These are phyloP conservation scores for Cantharellus cinnabarinus DNA, from an alignment of 768 basidiomycete species.

Conservation along the genomic window DNA sequence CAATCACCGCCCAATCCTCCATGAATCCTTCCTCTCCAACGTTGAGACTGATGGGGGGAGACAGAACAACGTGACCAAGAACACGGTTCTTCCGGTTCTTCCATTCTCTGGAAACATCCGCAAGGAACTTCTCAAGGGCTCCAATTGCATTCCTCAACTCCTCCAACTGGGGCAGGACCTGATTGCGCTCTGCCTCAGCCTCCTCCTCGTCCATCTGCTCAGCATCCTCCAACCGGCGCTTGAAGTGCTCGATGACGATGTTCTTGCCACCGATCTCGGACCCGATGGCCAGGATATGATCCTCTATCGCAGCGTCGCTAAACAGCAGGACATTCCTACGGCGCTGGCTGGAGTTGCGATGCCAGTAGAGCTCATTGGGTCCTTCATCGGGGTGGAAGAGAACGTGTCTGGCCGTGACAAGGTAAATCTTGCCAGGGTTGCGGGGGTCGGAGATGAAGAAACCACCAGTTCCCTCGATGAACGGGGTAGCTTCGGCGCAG, in stretches of 20 bases:
- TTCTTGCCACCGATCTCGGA: conserved; percentile 3
- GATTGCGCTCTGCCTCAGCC: conserved; percentile 5
- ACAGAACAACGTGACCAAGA: conserved; percentile 2
- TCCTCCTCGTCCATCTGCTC: background rate
- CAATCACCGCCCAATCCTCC: conserved; percentile 6
- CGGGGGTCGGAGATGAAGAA: conserved; percentile 6
- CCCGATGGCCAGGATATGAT: conserved; percentile 5
- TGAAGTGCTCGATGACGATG: background rate
- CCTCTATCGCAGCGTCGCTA: conserved; percentile 5
- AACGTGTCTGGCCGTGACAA: conserved; percentile 7
- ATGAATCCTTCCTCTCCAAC: conserved; percentile 4
- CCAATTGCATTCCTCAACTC: conserved; percentile 8
- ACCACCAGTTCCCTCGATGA: conserved; percentile 7
- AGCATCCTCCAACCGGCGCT: conserved; percentile 3
- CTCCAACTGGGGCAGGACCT: conserved; percentile 3
- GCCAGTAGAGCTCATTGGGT: conserved; percentile 3
- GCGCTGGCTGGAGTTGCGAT: conserved; percentile 2
- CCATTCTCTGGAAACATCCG: conserved; percentile 1
- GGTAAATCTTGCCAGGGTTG: conserved; percentile 6
- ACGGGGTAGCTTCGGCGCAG: conserved; percentile 4
- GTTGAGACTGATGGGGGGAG: conserved; percentile 6
- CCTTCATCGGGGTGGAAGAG: conserved; percentile 4
- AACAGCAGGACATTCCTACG: conserved; percentile 4
- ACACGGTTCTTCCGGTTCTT: conserved; percentile 5
- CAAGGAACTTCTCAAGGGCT: conserved; percentile 6